phyloP scores from a whole-genome alignment of 2,329 filamentous ascomycete species.

The Orbilia blumenaviensis region DNA sequence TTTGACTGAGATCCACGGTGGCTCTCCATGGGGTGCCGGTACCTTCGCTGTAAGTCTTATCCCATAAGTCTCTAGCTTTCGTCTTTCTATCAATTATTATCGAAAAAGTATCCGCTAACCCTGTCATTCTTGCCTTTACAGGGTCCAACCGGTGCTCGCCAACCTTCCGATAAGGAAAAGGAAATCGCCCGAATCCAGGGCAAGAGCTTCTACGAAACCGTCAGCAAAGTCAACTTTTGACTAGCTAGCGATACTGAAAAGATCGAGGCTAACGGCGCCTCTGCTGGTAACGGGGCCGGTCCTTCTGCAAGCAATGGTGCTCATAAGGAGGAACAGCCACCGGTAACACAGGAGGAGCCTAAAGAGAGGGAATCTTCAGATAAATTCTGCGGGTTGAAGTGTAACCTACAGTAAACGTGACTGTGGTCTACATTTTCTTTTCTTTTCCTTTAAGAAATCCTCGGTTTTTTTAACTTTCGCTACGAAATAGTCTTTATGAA shows the following conservation, averaged over 20 bases:
- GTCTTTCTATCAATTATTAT: conserved; percentile 44
- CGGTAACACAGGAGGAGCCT: neutral
- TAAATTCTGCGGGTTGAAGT: conserved; percentile 51
- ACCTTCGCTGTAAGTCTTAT: conserved; percentile 74
- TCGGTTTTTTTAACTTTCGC: neutral
- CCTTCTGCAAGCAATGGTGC: neutral
- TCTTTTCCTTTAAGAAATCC: neutral
- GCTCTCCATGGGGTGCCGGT: conserved; percentile 90
- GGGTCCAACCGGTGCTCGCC: conserved; percentile 79
- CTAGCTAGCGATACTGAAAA: conserved; percentile 71
- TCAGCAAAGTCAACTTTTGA: conserved; percentile 80
- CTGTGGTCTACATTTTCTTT: neutral
- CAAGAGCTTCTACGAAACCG: conserved; percentile 79
- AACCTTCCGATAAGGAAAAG: conserved; percentile 79
- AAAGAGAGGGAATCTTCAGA: conserved; percentile 24
- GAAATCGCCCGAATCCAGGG: conserved; percentile 84
- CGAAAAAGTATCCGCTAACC: conserved; percentile 2
- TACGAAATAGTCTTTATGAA: neutral
- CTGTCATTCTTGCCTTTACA: conserved; percentile 55
- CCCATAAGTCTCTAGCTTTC: conserved; percentile 5
- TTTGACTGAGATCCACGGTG: conserved; percentile 82
- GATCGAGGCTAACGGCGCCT: conserved; percentile 33
- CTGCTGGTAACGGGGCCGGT: conserved; percentile 33
- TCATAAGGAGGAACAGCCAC: conserved; percentile 5
- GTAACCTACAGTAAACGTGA: conserved; percentile 25